Evolutionary conservation across 495 filamentous ascomycete genomes (phyloP).

Genomic region (Podospora pseudoanserina): DNA sequence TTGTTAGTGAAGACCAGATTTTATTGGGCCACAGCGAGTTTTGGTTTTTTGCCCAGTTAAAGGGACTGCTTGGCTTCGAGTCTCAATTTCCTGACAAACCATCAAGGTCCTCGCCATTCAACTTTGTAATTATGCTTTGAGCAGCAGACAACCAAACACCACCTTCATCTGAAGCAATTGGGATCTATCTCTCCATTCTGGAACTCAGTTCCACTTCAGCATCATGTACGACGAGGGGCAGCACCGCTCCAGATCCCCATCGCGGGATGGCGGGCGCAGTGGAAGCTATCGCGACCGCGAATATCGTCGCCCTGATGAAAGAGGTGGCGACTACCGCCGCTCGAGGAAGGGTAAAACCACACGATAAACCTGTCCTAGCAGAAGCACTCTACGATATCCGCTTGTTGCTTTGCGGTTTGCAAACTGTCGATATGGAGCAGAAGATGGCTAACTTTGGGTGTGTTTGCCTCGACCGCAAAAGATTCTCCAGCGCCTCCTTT

Average conservation of each 20-base stretch:
- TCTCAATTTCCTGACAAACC: background rate
- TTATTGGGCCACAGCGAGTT: no score
- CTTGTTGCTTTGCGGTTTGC: constrained; percentile 12
- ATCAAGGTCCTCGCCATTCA: background rate
- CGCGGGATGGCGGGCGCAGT: constrained; percentile 19
- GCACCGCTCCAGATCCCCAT: constrained; percentile 14
- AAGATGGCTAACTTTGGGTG: constrained; percentile 32
- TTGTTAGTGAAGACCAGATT: no score
- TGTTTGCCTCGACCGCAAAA: constrained; percentile 17
- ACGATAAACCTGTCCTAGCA: constrained; percentile 19
- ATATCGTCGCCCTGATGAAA: constrained; percentile 22
- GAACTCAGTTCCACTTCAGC: background rate
- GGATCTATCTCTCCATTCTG: background rate
- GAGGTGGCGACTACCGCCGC: constrained; percentile 34
- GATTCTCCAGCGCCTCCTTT: constrained; percentile 21
- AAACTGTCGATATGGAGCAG: constrained; percentile 15
- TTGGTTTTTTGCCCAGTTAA: no score
- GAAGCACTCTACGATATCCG: background rate
- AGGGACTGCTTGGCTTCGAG: background rate
- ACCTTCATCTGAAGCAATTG: background rate
- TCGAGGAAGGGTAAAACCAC: constrained; percentile 49
- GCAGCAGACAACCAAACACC: background rate
- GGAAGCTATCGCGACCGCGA: constrained; percentile 22
- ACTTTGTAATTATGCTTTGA: background rate
- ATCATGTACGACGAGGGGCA: constrained; percentile 28